Percentiles rank a stretch among this genome's conserved stretches.
These are phyloP conservation scores for Rhipidocladum racemiflorum DNA, from an alignment of 176 grass and related monocot species.

Conservation along the genomic window DNA sequence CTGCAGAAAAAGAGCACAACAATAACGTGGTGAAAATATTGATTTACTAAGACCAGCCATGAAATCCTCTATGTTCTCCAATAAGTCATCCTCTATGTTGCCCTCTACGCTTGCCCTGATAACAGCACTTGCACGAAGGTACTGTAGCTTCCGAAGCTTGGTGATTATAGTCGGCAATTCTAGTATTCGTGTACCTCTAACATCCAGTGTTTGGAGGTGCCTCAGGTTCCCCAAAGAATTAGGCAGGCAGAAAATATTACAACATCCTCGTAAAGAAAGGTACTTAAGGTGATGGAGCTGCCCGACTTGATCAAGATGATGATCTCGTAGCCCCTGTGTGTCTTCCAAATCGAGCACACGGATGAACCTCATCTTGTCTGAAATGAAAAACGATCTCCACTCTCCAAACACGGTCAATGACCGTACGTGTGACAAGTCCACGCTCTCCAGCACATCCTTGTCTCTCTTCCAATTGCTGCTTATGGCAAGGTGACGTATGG, in stretches of 20 bases:
- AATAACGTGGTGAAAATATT: neutral
- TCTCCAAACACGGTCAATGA: constrained; percentile 29
- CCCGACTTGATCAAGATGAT: neutral
- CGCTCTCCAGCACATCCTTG: neutral
- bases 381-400: neutral
- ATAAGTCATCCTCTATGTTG: no score
- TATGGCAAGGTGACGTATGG: constrained; percentile 5
- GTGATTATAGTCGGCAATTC: neutral
- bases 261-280: neutral
- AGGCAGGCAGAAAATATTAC: accelerated
- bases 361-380: constrained; percentile 9
- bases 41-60: no score
- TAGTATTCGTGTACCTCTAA: neutral
- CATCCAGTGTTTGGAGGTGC: constrained; percentile 7
- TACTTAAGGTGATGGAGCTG: constrained; percentile 28
- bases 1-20: no score
- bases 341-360: constrained; percentile 38
- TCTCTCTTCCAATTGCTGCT: neutral
- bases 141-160: neutral
- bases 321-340: neutral
- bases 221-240: neutral
- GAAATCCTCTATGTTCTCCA: no score
- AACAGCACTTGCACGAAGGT: neutral
- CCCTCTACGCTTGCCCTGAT: no score
- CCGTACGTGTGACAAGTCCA: neutral